These are phyloP conservation scores for Chrysanthemum makinoi DNA, from an alignment of 129 eudicot genomes.

Conservation along the genomic window DNA sequence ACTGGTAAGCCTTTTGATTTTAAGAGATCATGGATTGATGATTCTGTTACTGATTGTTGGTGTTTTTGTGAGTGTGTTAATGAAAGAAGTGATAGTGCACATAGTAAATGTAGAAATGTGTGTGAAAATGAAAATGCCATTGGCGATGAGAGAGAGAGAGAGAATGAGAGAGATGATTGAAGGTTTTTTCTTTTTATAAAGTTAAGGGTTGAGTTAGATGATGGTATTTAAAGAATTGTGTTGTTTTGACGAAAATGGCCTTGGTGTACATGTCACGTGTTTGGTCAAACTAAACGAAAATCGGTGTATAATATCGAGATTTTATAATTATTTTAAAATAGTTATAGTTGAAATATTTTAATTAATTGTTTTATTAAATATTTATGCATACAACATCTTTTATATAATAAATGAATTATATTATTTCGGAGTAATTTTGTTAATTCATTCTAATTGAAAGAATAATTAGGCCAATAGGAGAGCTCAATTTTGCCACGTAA, in stretches of 20 bases:
- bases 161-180: slow-evolving; percentile 8
- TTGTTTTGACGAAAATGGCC: slow-evolving; percentile 12
- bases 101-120: slow-evolving; percentile 5
- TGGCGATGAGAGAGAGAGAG: neutral
- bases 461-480: too few species aligned
- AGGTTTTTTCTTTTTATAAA: slow-evolving; percentile 12
- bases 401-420: too few species aligned
- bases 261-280: slow-evolving; percentile 19
- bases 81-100: neutral
- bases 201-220: slow-evolving; percentile 22
- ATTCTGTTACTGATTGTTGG: slow-evolving; percentile 16
- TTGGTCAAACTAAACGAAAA: neutral
- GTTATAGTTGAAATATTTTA: too few species aligned
- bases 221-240: slow-evolving; percentile 25
- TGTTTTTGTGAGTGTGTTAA: slow-evolving; percentile 2
- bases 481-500: too few species aligned
- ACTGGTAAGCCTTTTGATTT: slow-evolving; percentile 61
- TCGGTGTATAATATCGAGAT: too few species aligned
- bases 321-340: too few species aligned
- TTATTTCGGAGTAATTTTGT: too few species aligned
- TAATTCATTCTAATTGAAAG: too few species aligned
- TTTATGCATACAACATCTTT: too few species aligned
- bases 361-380: too few species aligned
- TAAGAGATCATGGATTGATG: slow-evolving; percentile 73
- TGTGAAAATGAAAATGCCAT: slow-evolving; percentile 38